Conservation (phyloP, 2,329 filamentous ascomycete species). For the Aspergillus fumigatiaffinis region DNA sequence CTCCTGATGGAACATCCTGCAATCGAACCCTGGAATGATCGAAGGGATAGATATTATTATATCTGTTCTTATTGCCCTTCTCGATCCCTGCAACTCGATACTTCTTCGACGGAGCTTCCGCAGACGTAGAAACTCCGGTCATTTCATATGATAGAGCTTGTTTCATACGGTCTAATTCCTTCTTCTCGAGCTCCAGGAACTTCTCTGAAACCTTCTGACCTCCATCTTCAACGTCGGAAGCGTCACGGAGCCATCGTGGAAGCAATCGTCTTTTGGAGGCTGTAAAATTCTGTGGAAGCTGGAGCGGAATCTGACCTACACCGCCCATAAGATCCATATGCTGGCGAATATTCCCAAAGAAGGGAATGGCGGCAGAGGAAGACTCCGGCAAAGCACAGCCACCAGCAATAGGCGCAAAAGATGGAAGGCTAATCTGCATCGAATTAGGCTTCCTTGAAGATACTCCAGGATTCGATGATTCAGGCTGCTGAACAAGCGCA, state of each 20-base stretch:
- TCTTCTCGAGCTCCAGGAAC: constrained; percentile 78
- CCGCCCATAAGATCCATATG: constrained; percentile 94
- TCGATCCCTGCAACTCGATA: constrained; percentile 88
- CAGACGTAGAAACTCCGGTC: constrained; percentile 48
- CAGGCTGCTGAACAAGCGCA: constrained; percentile 32
- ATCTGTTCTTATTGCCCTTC: constrained; percentile 90
- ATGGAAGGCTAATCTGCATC: constrained; percentile 49
- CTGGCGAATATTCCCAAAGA: constrained; percentile 94
- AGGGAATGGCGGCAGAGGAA: constrained; percentile 71
- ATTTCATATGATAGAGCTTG: constrained; percentile 65
- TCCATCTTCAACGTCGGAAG: constrained; percentile 62
- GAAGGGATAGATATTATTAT: constrained; percentile 96
- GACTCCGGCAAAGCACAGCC: constrained; percentile 74
- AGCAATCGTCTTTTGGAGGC: constrained; percentile 50
- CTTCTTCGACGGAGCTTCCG: constrained; percentile 37
- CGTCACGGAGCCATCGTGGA: constrained; percentile 73
- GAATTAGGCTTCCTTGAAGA: constrained; percentile 48
- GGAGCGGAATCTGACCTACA: constrained; percentile 72
- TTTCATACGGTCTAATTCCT: constrained; percentile 89
- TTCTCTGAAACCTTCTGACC: constrained; percentile 78
- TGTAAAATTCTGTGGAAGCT: constrained; percentile 53
- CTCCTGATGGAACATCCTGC: constrained; percentile 60
- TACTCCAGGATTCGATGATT: constrained; percentile 26
- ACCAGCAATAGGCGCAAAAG: constrained; percentile 75
- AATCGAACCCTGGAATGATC: constrained; percentile 87